Percentiles rank a stretch among this genome's conserved stretches.
Evolutionary conservation across 164 flowering plant species (phyloP).

Genomic region (Magnolia kwangsiensis): DNA sequence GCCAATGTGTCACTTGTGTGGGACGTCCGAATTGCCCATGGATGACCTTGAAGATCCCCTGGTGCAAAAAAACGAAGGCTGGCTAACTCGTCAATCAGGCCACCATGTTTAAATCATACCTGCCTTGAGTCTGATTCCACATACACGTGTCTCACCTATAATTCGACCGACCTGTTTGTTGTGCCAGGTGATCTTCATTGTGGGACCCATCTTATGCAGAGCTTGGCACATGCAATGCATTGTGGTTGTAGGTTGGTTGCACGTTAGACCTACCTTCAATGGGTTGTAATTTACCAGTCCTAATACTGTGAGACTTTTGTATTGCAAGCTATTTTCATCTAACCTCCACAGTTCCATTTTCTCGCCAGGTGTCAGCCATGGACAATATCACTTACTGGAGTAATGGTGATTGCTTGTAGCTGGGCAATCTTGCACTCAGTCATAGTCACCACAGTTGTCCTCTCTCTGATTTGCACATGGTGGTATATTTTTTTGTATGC

Average conservation of each 20-base stretch:
- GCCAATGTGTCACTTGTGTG: too few relatives aligned
- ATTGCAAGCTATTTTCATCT: not conserved
- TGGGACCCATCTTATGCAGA: not conserved
- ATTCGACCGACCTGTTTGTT: too few relatives aligned
- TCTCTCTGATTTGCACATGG: conserved; percentile 56
- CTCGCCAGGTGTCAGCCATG: conserved; percentile 90
- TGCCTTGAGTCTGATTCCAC: too few relatives aligned
- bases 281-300: not conserved
- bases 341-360: not conserved
- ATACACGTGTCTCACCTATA: too few relatives aligned
- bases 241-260: not conserved
- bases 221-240: not conserved
- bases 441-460: conserved; percentile 36
- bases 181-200: not conserved
- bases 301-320: not conserved
- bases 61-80: too few relatives aligned
- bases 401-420: conserved; percentile 47
- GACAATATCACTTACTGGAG: conserved; percentile 81
- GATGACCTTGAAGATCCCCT: too few relatives aligned
- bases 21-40: too few relatives aligned
- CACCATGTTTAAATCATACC: too few relatives aligned
- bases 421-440: conserved; percentile 68
- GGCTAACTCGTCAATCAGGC: too few relatives aligned
- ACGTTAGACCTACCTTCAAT: not conserved
- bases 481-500: conserved; percentile 90